Evolutionary conservation across 139 green algal genomes (phyloP).

Genomic region (Asterochloris sp.): DNA sequence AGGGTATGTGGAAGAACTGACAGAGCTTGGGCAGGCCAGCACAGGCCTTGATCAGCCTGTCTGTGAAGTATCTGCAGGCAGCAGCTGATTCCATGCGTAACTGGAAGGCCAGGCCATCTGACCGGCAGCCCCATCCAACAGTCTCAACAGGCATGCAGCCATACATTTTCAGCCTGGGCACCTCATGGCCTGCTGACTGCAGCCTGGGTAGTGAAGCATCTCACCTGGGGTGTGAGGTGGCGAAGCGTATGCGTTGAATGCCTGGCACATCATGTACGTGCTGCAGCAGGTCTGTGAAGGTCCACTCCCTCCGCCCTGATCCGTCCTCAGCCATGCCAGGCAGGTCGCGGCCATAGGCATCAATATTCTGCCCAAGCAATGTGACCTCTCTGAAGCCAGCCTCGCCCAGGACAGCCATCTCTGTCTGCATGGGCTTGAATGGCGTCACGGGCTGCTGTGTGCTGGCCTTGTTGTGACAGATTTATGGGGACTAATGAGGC

Average conservation of each 20-base stretch:
- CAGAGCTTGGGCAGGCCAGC: conserved; percentile 94
- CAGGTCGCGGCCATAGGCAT: conserved; percentile 94
- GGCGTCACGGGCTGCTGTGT: neutral
- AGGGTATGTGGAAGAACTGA: conserved; percentile 98
- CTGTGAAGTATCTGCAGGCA: conserved; percentile 59
- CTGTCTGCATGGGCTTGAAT: conserved; percentile 23
- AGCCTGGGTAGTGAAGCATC: too few species aligned
- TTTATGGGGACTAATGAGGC: too few species aligned
- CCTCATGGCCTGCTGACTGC: neutral
- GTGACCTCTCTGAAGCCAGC: conserved; percentile 96
- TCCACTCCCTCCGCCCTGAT: conserved; percentile 73
- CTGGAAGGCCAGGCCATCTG: neutral
- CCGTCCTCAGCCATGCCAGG: conserved; percentile 76
- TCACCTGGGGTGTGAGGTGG: conserved; percentile 89
- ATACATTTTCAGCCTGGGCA: neutral
- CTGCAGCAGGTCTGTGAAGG: conserved; percentile 92
- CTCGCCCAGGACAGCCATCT: conserved; percentile 86
- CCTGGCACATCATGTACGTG: conserved; percentile 85
- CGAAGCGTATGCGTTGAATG: conserved; percentile 94
- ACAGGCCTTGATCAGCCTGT: conserved; percentile 88
- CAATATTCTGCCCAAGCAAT: conserved; percentile 96
- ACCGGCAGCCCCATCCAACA: neutral
- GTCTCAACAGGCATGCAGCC: neutral
- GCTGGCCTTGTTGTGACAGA: too few species aligned
- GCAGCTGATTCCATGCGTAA: neutral